phyloP scores from a whole-genome alignment of 2,329 filamentous ascomycete species.

The Madurella fahalii region DNA sequence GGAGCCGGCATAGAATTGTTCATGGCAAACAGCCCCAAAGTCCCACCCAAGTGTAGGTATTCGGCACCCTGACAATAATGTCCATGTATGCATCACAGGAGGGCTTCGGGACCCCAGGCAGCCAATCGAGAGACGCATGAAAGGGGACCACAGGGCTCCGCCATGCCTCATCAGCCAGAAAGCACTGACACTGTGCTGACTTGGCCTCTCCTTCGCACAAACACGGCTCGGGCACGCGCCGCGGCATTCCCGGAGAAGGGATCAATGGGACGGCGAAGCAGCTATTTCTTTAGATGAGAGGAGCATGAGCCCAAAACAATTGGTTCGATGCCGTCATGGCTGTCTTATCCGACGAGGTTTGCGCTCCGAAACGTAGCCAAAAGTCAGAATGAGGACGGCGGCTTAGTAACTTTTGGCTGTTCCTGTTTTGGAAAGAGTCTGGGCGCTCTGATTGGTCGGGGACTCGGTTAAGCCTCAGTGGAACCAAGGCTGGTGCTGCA shows the following conservation, averaged over 20 bases:
- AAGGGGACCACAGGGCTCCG: neutral
- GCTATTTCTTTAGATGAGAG: neutral
- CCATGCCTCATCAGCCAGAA: neutral
- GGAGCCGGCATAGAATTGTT: no score
- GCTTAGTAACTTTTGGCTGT: conserved; percentile 11
- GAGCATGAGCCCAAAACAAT: neutral
- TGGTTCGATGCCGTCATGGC: neutral
- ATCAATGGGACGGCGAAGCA: no score
- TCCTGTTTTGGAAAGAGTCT: conserved; percentile 27
- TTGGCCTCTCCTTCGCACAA: neutral
- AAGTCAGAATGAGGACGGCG: neutral
- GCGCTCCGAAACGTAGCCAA: neutral
- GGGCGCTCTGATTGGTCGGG: conserved; percentile 18
- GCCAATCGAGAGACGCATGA: no score
- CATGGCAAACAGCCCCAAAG: no score
- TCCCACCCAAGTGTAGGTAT: no score
- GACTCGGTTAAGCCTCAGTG: conserved; percentile 27
- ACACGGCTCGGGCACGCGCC: neutral
- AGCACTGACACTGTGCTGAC: neutral
- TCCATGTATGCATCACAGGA: no score
- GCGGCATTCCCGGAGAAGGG: no score
- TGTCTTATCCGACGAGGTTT: neutral
- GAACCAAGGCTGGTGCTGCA: conserved; percentile 16
- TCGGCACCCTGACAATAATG: no score
- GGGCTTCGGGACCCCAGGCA: no score